Evolutionary conservation across 345 rosid genomes (phyloP), one percentile per base, ranked within the genome.

Genomic region (Melaleuca alternifolia): DNA sequence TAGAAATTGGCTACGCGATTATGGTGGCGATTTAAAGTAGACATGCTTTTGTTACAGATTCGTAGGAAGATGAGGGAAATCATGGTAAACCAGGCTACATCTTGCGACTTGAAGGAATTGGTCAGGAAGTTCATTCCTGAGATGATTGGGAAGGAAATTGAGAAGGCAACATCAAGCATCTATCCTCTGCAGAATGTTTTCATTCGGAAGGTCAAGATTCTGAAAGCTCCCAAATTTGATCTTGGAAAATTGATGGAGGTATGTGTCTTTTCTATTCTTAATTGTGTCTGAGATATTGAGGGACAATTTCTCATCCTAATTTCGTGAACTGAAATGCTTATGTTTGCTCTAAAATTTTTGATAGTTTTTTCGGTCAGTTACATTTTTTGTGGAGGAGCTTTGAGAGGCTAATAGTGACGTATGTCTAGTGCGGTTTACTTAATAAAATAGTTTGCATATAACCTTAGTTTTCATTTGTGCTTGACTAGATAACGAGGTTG

Each of bases 191-290:
- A 97, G 88, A 96, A 97, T 24, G 98, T 97, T 37, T 96, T 90
- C 92, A 95, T 97, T 77, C 91, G 99, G 44, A 97, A 97, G 90
- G 99, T 97, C 86, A 97, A 97, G 91, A 96, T 97, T 88, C 92
- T 97, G 85, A 97, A 97, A 84, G 94, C 99, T 75, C 99, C 99
- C 46, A 97, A 97, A 88, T 97, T 97, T 62, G 99, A 97, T 88
- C 97, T 97, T 5, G 99, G 99, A 87, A 97, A 96, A 90, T 91
- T 97, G 89, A 97, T 97, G 99, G 99, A 97, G 91, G 99, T 89
- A 87, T 84, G 71, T 65, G 20, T 41, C 54, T 62, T 7, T 8
- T 82, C 30, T 33, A 18, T 81, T 46, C 10, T 23, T 54, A 23
- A 6, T 14, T 71, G 59, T 54, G 75, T 37, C 18, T 1, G 50